phyloP scores from a whole-genome alignment of 768 basidiomycete species.

The Boletus rex-veris region DNA sequence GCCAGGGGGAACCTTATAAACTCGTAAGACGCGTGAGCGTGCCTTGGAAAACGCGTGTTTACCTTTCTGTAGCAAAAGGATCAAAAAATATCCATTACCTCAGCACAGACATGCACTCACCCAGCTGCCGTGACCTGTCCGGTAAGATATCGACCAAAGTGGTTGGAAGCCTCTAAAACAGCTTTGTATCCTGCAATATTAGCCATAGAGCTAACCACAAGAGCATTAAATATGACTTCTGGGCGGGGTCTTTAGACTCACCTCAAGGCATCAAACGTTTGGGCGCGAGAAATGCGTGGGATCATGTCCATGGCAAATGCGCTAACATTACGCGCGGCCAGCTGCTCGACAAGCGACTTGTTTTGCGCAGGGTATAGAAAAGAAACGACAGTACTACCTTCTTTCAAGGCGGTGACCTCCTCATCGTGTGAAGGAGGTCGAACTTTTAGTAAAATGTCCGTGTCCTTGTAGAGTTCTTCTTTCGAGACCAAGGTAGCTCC shows the following conservation, averaged over 20 bases:
- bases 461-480: slow-evolving; percentile 60
- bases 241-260: slow-evolving; percentile 25
- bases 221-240: slow-evolving; percentile 1
- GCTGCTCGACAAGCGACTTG: slow-evolving; percentile 63
- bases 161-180: slow-evolving; percentile 84
- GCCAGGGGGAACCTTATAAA: slow-evolving; percentile 70
- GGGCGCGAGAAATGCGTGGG: slow-evolving; percentile 86
- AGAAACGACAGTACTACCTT: slow-evolving; percentile 77
- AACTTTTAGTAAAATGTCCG: slow-evolving; percentile 86
- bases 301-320: slow-evolving; percentile 91
- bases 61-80: slow-evolving; percentile 40
- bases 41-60: background rate
- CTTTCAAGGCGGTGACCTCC: slow-evolving; percentile 61
- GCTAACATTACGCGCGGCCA: slow-evolving; percentile 64
- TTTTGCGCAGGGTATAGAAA: slow-evolving; percentile 85
- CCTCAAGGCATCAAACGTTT: slow-evolving; percentile 88
- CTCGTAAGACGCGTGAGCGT: slow-evolving; percentile 16
- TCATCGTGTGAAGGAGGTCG: slow-evolving; percentile 64
- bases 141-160: slow-evolving; percentile 85
- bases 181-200: slow-evolving; percentile 94
- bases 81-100: slow-evolving; percentile 6
- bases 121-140: slow-evolving; percentile 91
- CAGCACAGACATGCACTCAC: slow-evolving; percentile 41
- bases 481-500: slow-evolving; percentile 75
- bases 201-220: slow-evolving; percentile 71